Base-by-base conservation (phyloP, 108 stramenopile species). In the Aurantiochytrium sp. region DNA sequence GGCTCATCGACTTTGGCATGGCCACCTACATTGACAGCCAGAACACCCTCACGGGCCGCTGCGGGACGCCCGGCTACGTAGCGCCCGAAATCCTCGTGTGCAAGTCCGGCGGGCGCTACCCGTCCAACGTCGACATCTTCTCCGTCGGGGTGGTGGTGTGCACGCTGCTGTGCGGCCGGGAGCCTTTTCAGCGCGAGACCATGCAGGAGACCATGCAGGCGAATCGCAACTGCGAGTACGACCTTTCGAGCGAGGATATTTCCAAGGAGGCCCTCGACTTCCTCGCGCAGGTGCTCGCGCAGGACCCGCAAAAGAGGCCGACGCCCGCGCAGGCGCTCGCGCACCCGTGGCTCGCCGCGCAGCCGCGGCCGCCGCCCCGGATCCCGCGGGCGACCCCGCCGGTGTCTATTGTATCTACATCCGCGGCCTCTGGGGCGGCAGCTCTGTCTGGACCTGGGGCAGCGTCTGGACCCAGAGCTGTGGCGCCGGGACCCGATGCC, bases 221-320 rank as follows among this genome's bases (percentile, higher is more conserved):
- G 19, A 81, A 81, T 81, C 73, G 73, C 39, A 81, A 81, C n/a
- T 81, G 73, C 24, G 73, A 81, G 45, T 17, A 30, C 73, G 73
- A 81, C 39, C 73, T 48, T 41, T 6, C 39, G 32, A 27, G 39
- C 42, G 45, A 27, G 24, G 45, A 48, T 24, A 41, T 48, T 6
- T 81, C 73, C 12, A 6, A n/a, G 21, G 24, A 48, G 6, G 73
- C 45, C 39, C 6, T 27, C 0, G 42, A 81, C 24, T 81, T 81
- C 24, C 42, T 81, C 42, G 32, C 45, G 19, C 8, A 81, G 39
- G 42, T 81, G 39, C 45, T 81, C n/a, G 24, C 39, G 73, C 24
- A 5, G 10, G 45, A 81, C 12, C 45, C 42, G 50, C 19, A 12
- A 12, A 15, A 42, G 39, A 22, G 73, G 6, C 39, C 32, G 45